These are phyloP conservation scores for Myxozyma melibiosi DNA, from an alignment of 805 yeast genomes.

Conservation along the genomic window DNA sequence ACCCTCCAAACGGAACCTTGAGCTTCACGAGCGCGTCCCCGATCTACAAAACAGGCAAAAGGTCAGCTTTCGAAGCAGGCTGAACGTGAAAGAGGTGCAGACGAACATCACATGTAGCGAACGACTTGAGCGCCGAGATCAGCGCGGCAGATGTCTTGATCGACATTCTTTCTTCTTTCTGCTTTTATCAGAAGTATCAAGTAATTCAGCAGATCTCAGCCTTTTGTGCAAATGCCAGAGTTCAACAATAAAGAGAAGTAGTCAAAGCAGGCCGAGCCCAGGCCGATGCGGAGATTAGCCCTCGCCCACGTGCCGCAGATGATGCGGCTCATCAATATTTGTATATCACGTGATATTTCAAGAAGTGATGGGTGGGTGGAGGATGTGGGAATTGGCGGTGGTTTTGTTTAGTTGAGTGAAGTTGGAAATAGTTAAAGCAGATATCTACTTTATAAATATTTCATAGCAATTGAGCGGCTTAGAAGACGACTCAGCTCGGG, in stretches of 20 bases:
- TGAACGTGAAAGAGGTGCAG: neutral
- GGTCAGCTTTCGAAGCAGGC: neutral
- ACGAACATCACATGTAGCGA: conserved; percentile 28
- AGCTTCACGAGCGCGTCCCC: conserved; percentile 30
- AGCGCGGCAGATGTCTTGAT: conserved; percentile 13
- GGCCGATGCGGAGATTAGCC: neutral
- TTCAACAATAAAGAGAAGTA: neutral
- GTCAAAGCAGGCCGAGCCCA: neutral
- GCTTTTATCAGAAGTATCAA: neutral
- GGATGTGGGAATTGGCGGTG: no score
- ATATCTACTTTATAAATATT: no score
- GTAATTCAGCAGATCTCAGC: neutral
- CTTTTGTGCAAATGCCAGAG: no score
- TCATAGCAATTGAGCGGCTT: no score
- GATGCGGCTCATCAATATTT: neutral
- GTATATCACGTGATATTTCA: no score
- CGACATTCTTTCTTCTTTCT: neutral
- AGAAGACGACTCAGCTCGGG: no score
- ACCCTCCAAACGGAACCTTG: conserved; percentile 28
- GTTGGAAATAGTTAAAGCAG: no score
- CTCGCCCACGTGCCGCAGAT: neutral
- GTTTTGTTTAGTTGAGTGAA: no score
- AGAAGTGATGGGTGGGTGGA: no score
- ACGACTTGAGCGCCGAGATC: conserved; percentile 13
- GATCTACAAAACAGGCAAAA: conserved; percentile 5